Base-by-base conservation (phyloP, 371 early-diverging fungal genomes). In the Rhizomucor miehei region DNA sequence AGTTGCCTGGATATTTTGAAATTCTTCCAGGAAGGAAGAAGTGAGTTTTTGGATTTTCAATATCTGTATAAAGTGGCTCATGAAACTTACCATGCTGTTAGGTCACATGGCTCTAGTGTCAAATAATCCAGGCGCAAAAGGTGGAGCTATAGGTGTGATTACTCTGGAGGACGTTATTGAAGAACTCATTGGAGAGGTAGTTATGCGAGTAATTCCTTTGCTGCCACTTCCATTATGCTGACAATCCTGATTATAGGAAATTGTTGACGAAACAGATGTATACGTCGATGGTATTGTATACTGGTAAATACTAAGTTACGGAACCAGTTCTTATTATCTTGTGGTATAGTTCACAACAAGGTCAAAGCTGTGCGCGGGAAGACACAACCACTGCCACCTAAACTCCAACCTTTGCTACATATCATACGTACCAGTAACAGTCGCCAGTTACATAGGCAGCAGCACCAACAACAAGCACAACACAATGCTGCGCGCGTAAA, bases 81-180 rank as follows among this genome's bases (percentile, higher is more conserved):
- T 3, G 2, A 46, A 16, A 5, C 36, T 14, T 44, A 10, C 13
- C 44, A 38, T 29, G 38, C n/a, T 46, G 49, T 14, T 45, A 72
- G 78, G 82, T 51, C 88, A 87, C 59, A 84, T 86, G 81, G 85
- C 89, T 0, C 66, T 88, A n/a, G 89, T 90, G 11, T 84, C 87
- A 0, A 77, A 79, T 13, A 75, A 84, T 49, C 71, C 80, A 40
- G 74, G 73, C 19, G 65, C 72, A 48, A 59, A 65, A 47, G 63
- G 66, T 24, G 73, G 71, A 25, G 75, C 87, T 3, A 65, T 97
- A n/a, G 98, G 98, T 8, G 91, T 97, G 9, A 89, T 98, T 44
- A 98, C 98, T 0, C 71, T 97, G 29, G 98, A 98, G 63, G 98
- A 98, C 66, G 93, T 98, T 11, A 92, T 98, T 59, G 97, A 98